A percentile compares a stretch with the other conserved stretches of the same genome.
Evolutionary conservation across 768 basidiomycete genomes (phyloP).

Genomic region (Neoboletus brunneissimus): DNA sequence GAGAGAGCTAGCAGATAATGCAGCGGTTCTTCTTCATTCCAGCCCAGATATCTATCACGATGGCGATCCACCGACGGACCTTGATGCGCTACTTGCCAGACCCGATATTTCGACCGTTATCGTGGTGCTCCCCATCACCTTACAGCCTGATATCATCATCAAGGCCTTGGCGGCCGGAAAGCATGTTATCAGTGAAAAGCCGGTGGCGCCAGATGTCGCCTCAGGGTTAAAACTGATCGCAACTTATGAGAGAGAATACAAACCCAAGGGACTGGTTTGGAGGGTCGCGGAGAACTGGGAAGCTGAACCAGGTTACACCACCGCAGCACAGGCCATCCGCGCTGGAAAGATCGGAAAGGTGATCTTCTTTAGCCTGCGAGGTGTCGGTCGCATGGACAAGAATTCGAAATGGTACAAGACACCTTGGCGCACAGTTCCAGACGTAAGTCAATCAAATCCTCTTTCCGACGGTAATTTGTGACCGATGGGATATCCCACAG

Average conservation of each 20-base stretch:
- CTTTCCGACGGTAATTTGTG: background rate
- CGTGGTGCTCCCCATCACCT: slow-evolving; percentile 72
- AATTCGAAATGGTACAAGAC: slow-evolving; percentile 78
- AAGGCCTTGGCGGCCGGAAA: slow-evolving; percentile 72
- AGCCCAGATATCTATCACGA: slow-evolving; percentile 58
- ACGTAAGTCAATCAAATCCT: slow-evolving; percentile 44
- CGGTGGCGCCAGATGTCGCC: slow-evolving; percentile 69
- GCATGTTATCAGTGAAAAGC: slow-evolving; percentile 89
- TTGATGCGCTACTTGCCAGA: slow-evolving; percentile 66
- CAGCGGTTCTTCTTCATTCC: slow-evolving; percentile 37
- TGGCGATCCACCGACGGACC: slow-evolving; percentile 39
- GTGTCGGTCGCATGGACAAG: slow-evolving; percentile 53
- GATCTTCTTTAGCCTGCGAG: slow-evolving; percentile 58
- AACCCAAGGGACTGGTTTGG: slow-evolving; percentile 71
- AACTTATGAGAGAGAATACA: slow-evolving; percentile 62
- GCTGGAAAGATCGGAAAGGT: slow-evolving; percentile 71
- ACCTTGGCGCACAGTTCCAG: slow-evolving; percentile 79
- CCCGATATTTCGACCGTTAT: slow-evolving; percentile 71
- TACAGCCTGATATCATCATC: slow-evolving; percentile 66
- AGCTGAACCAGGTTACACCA: slow-evolving; percentile 53
- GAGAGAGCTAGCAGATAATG: slow-evolving; percentile 47
- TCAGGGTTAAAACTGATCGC: slow-evolving; percentile 62
- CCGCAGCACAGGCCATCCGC: slow-evolving; percentile 46
- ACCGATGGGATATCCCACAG: slow-evolving; percentile 30
- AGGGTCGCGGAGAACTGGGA: slow-evolving; percentile 79